These are phyloP conservation scores for Leishmania martiniquensis DNA, from an alignment of 208 protist species.

Conservation along the genomic window DNA sequence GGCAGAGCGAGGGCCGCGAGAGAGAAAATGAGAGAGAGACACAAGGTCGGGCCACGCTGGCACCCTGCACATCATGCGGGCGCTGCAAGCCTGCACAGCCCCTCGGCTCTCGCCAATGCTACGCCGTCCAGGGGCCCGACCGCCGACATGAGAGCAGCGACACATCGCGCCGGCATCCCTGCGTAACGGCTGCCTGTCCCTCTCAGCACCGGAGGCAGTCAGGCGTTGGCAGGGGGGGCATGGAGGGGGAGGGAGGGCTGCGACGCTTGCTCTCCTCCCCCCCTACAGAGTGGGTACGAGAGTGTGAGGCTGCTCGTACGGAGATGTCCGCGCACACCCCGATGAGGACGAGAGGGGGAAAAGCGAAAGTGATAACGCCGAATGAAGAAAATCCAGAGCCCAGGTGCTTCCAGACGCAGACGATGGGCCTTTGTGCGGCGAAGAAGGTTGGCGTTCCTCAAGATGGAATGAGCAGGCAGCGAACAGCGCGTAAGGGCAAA, in stretches of 20 bases:
- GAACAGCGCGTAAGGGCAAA: neutral
- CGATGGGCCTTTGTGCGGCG: neutral
- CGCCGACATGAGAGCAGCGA: neutral
- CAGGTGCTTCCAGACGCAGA: neutral
- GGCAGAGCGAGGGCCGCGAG: neutral
- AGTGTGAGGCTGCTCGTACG: neutral
- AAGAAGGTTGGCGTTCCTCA: neutral
- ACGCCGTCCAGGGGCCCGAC: neutral
- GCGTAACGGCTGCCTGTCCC: neutral
- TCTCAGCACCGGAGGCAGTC: neutral
- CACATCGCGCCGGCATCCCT: neutral
- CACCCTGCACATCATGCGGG: neutral
- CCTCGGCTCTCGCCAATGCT: too few species aligned
- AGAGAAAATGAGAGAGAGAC: too few species aligned
- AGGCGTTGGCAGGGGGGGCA: neutral
- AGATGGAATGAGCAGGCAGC: neutral
- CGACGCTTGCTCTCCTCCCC: neutral
- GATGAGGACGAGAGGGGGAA: neutral
- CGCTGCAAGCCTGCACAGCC: too few species aligned
- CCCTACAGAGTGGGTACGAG: neutral
- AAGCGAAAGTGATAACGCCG: neutral
- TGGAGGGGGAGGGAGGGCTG: neutral
- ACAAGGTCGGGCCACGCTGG: neutral
- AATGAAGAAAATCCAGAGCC: constrained; percentile 9
- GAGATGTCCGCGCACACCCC: neutral